These are phyloP conservation scores for Tetrapisispora arboricola DNA, from an alignment of 805 yeast genomes.

Conservation along the genomic window DNA sequence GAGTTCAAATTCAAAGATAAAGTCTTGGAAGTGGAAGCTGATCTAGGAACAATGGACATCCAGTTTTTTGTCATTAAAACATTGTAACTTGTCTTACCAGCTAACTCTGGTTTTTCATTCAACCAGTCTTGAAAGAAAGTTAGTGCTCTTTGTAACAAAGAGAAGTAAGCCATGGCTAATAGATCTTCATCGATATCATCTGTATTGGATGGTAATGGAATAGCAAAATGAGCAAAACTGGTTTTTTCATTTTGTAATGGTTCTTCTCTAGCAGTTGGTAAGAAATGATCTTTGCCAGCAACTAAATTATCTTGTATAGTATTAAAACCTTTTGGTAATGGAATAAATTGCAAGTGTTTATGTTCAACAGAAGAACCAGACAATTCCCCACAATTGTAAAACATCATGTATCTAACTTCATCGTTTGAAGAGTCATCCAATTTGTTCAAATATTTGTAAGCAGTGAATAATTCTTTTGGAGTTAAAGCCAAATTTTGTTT, in stretches of 20 bases:
- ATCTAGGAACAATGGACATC: conserved; percentile 78
- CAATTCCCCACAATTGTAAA: conserved; percentile 79
- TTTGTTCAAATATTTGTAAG: conserved; percentile 45
- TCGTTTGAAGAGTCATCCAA: conserved; percentile 32
- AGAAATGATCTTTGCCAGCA: conserved; percentile 35
- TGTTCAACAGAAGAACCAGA: conserved; percentile 93
- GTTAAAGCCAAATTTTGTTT: conserved; percentile 66
- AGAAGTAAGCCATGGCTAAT: conserved; percentile 59
- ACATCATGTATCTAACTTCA: conserved; percentile 57
- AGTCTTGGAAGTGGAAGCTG: conserved; percentile 39
- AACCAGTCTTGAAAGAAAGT: conserved; percentile 53
- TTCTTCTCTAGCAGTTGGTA: conserved; percentile 46
- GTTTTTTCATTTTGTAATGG: conserved; percentile 52
- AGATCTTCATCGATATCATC: conserved; percentile 43
- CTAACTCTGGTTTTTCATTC: conserved; percentile 17
- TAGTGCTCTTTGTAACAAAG: conserved; percentile 61
- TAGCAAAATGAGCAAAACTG: conserved; percentile 74
- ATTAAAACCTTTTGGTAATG: conserved; percentile 48
- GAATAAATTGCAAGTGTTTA: conserved; percentile 81
- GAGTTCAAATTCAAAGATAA: conserved; percentile 57
- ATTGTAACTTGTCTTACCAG: conserved; percentile 54
- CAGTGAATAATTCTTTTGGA: conserved; percentile 54
- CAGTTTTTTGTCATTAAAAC: conserved; percentile 72
- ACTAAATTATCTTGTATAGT: conserved; percentile 50
- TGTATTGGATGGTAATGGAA: conserved; percentile 45